Evolutionary conservation across 2,329 filamentous ascomycete species (phyloP).

Genomic region (Epicoccum sorghinum): DNA sequence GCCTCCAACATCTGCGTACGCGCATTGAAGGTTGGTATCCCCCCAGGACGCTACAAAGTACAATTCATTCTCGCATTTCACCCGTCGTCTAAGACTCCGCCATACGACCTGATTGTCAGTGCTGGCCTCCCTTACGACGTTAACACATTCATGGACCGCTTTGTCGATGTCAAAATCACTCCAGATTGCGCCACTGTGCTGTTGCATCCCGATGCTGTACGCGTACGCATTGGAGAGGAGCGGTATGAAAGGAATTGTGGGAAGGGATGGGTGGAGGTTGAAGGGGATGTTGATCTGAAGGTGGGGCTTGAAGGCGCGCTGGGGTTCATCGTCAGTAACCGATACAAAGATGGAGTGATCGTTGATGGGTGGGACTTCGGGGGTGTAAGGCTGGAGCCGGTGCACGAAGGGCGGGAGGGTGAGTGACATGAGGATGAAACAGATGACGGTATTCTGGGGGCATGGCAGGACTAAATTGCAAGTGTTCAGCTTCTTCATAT

Average conservation of each 20-base stretch:
- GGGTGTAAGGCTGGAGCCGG: slow-evolving; percentile 45
- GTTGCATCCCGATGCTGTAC: slow-evolving; percentile 46
- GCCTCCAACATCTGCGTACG: slow-evolving; percentile 45
- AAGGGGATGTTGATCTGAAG: slow-evolving; percentile 44
- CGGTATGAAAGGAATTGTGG: slow-evolving; percentile 39
- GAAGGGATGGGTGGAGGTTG: slow-evolving; percentile 47
- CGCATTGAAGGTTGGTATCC: slow-evolving; percentile 45
- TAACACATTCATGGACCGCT: slow-evolving; percentile 37
- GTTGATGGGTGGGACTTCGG: slow-evolving; percentile 50
- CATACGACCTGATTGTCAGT: slow-evolving; percentile 43
- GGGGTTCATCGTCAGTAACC: slow-evolving; percentile 46
- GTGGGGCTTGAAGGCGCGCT: slow-evolving; percentile 47
- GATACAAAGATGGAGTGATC: slow-evolving; percentile 36
- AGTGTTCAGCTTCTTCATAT: too few species aligned
- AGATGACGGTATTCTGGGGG: too few species aligned
- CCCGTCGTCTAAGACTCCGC: slow-evolving; percentile 23
- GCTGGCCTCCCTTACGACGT: slow-evolving; percentile 47
- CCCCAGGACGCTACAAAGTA: slow-evolving; percentile 46
- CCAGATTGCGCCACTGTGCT: slow-evolving; percentile 47
- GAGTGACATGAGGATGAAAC: too few species aligned
- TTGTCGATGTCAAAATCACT: slow-evolving; percentile 48
- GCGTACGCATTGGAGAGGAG: slow-evolving; percentile 41
- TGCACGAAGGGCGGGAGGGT: slow-evolving; percentile 5
- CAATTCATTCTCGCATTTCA: slow-evolving; percentile 45
- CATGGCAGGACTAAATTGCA: too few species aligned